These are phyloP conservation scores for Pythium sp. DNA, from an alignment of 352 stramenopile species.

Conservation along the genomic window DNA sequence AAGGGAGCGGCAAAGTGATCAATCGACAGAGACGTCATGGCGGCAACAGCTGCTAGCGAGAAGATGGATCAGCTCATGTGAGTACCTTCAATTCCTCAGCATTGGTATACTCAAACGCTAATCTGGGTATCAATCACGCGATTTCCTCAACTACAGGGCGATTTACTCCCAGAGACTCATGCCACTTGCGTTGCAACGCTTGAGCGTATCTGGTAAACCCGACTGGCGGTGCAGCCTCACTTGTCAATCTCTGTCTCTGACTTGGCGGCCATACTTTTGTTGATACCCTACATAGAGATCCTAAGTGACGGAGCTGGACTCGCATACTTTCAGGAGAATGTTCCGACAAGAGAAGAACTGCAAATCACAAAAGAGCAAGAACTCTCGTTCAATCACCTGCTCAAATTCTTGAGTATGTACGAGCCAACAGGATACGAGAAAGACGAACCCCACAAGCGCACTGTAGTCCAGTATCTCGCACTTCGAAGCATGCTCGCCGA, in stretches of 20 bases:
- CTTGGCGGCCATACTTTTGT: neutral
- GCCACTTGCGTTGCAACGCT: slow-evolving; percentile 36
- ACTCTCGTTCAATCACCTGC: slow-evolving; percentile 33
- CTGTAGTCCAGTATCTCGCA: slow-evolving; percentile 47
- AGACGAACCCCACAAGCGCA: slow-evolving; percentile 51
- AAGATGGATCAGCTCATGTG: slow-evolving; percentile 63
- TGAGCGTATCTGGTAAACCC: slow-evolving; percentile 43
- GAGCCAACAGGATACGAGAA: slow-evolving; percentile 58
- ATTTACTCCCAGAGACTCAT: slow-evolving; percentile 45
- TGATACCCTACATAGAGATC: slow-evolving; percentile 33
- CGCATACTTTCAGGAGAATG: slow-evolving; percentile 21
- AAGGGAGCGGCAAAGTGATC: neutral
- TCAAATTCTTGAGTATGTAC: slow-evolving; percentile 56
- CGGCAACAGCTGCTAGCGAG: slow-evolving; percentile 34
- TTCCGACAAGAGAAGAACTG: slow-evolving; percentile 36
- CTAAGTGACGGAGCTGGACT: slow-evolving; percentile 37
- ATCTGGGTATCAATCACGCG: neutral
- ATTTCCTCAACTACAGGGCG: slow-evolving; percentile 20
- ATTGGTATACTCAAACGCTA: neutral
- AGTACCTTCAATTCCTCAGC: neutral
- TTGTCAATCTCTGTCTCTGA: neutral
- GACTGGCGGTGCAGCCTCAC: neutral
- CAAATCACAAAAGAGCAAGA: slow-evolving; percentile 37
- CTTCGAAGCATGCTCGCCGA: slow-evolving; percentile 52
- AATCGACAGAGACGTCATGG: slow-evolving; percentile 23